Evolutionary conservation across 352 stramenopile genomes (phyloP).

Genomic region (Globisporangium apiculatum): DNA sequence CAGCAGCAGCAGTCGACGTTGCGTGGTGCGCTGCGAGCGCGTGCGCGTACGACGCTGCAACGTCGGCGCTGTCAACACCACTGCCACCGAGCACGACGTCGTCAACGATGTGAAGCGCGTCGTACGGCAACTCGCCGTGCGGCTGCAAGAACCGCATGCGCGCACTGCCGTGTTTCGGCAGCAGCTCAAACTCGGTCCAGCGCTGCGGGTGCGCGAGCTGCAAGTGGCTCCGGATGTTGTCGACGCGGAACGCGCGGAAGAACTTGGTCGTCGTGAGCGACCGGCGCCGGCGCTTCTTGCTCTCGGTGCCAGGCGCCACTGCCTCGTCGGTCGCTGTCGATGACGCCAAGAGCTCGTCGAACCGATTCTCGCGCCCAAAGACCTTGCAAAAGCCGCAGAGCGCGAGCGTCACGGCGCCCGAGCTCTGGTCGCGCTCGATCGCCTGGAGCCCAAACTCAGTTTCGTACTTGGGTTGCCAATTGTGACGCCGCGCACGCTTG

Average conservation of each 20-base stretch:
- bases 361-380: slow-evolving; percentile 73
- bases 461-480: slow-evolving; percentile 80
- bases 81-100: slow-evolving; percentile 57
- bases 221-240: slow-evolving; percentile 84
- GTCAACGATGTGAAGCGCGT: slow-evolving; percentile 58
- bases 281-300: slow-evolving; percentile 67
- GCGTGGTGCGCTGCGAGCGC: slow-evolving; percentile 25
- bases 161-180: slow-evolving; percentile 66
- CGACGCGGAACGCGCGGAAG: slow-evolving; percentile 76
- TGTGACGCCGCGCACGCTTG: slow-evolving; percentile 59
- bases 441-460: slow-evolving; percentile 69
- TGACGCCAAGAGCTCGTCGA: slow-evolving; percentile 56
- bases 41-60: slow-evolving; percentile 37
- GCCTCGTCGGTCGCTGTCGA: slow-evolving; percentile 9
- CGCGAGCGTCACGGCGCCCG: slow-evolving; percentile 64
- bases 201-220: slow-evolving; percentile 64
- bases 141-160: slow-evolving; percentile 53
- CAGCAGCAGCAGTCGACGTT: not conserved
- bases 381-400: slow-evolving; percentile 83
- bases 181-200: slow-evolving; percentile 73
- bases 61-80: slow-evolving; percentile 46
- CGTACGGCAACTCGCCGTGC: slow-evolving; percentile 61
- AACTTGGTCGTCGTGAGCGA: slow-evolving; percentile 85
- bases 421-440: slow-evolving; percentile 60
- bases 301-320: slow-evolving; percentile 14